A percentile compares a stretch with the other conserved stretches of the same genome.
phyloP scores from a whole-genome alignment of 2,329 filamentous ascomycete genomes.

The Ascosphaera acerosa region DNA sequence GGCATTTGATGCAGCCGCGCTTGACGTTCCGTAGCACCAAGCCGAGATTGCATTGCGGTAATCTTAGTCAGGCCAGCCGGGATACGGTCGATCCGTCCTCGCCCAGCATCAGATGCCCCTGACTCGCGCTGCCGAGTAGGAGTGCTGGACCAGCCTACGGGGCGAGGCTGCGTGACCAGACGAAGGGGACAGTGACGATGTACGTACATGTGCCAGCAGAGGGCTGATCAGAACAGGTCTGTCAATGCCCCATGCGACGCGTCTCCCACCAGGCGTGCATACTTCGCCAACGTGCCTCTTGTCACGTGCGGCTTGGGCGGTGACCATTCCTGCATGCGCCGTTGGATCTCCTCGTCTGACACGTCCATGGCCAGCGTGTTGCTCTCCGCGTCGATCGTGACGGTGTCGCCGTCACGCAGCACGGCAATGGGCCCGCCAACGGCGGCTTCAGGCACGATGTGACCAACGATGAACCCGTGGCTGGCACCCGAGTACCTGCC shows the following conservation, averaged over 20 bases:
- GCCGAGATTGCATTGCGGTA: no score
- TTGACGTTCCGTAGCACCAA: no score
- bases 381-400: slow-evolving; percentile 58
- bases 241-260: slow-evolving; percentile 81
- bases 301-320: slow-evolving; percentile 46
- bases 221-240: slow-evolving; percentile 34
- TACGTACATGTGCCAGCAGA: no score
- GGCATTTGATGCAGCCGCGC: no score
- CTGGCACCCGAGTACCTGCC: slow-evolving; percentile 43
- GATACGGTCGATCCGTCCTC: no score
- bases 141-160: no score
- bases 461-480: slow-evolving; percentile 84
- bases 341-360: slow-evolving; percentile 41
- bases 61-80: no score
- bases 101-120: no score
- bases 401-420: slow-evolving; percentile 54
- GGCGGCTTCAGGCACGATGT: slow-evolving; percentile 70
- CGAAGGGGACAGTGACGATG: no score
- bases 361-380: slow-evolving; percentile 51
- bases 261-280: slow-evolving; percentile 66
- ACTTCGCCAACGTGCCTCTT: slow-evolving; percentile 72
- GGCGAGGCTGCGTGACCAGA: no score
- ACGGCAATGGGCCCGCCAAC: slow-evolving; percentile 67
- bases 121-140: no score
- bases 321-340: slow-evolving; percentile 40